A percentile compares a stretch with the other conserved stretches of the same genome.
Evolutionary conservation across 306 rosid genomes (phyloP).

Genomic region (Lagenaria siceraria): DNA sequence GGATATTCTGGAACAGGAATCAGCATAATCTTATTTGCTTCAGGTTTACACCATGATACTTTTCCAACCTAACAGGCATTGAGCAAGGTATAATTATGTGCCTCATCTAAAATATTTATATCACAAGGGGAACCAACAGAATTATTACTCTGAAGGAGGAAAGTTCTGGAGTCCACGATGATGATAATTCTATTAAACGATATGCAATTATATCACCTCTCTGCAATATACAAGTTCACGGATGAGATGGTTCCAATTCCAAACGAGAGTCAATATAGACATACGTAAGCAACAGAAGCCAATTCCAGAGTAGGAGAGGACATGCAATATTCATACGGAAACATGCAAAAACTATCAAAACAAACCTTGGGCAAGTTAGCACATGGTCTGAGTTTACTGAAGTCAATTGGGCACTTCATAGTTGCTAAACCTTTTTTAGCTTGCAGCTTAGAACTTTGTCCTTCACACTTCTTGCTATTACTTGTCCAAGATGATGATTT

Average conservation of each 20-base stretch:
- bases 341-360: not conserved
- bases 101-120: not conserved
- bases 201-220: constrained; percentile 67
- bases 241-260: not conserved
- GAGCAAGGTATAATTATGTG: constrained; percentile 7
- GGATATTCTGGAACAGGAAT: constrained; percentile 59
- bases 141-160: constrained; percentile 69
- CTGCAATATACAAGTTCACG: constrained; percentile 29
- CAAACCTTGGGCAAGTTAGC: constrained; percentile 59
- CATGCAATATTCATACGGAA: not conserved
- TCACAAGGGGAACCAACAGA: not conserved
- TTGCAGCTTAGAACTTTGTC: constrained; percentile 21
- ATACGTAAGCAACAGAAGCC: not conserved
- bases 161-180: constrained; percentile 81
- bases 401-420: constrained; percentile 25
- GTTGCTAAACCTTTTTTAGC: constrained; percentile 22
- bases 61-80: constrained; percentile 60
- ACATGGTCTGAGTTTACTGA: constrained; percentile 49
- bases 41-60: constrained; percentile 41
- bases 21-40: constrained; percentile 37
- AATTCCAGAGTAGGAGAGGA: not conserved
- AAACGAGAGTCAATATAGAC: not conserved
- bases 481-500: constrained; percentile 27
- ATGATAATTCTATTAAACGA: constrained; percentile 70
- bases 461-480: constrained; percentile 15